These are phyloP conservation scores for Aspergillus ochraceoroseus DNA, from an alignment of 2,329 filamentous ascomycete species.

Conservation along the genomic window DNA sequence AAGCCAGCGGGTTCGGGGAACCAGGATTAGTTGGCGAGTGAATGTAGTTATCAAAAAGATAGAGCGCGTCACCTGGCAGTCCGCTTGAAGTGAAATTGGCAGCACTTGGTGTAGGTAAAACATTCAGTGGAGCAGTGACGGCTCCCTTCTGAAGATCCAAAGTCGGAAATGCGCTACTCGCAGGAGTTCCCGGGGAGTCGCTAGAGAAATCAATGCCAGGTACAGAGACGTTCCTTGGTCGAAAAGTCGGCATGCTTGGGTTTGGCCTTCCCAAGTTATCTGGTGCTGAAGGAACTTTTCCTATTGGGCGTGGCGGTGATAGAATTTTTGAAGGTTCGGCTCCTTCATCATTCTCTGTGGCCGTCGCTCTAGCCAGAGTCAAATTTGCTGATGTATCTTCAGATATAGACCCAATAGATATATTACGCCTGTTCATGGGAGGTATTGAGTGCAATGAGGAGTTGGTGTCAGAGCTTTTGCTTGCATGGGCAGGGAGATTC, in stretches of 20 bases:
- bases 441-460: conserved; percentile 18
- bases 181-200: conserved; percentile 67
- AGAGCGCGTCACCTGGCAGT: conserved; percentile 62
- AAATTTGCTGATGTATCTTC: conserved; percentile 42
- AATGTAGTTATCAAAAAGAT: conserved; percentile 79
- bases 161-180: conserved; percentile 61
- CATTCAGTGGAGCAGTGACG: conserved; percentile 53
- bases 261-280: conserved; percentile 60
- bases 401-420: conserved; percentile 34
- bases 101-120: conserved; percentile 63
- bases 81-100: conserved; percentile 55
- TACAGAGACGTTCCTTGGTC: conserved; percentile 67
- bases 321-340: conserved; percentile 29
- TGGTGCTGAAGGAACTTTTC: conserved; percentile 40
- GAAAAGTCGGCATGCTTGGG: conserved; percentile 66
- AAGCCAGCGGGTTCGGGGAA: conserved; percentile 58
- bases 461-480: conserved; percentile 12
- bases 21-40: conserved; percentile 62
- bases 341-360: conserved; percentile 38
- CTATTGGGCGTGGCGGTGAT: conserved; percentile 34
- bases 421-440: conserved; percentile 30
- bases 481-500: conserved; percentile 16
- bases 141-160: conserved; percentile 44
- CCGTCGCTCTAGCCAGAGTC: conserved; percentile 42
- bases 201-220: conserved; percentile 59